phyloP scores from a whole-genome alignment of 2,329 filamentous ascomycete species.

The Exophiala sideris region DNA sequence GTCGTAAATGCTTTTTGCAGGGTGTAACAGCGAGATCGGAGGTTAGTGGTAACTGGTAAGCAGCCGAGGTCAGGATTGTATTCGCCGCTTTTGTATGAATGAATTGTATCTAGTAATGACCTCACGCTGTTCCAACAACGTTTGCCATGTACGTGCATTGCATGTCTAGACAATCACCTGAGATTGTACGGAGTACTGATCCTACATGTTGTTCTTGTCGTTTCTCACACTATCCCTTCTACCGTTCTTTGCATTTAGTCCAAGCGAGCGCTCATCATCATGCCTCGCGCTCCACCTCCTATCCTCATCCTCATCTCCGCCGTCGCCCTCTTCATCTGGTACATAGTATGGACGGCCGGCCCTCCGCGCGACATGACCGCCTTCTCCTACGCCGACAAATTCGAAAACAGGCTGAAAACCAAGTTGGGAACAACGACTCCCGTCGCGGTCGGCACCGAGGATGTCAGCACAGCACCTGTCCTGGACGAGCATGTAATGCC shows the following conservation, averaged over 20 bases:
- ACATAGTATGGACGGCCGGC: constrained; percentile 27
- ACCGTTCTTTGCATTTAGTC: background rate
- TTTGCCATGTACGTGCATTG: too few relatives aligned
- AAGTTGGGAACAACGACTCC: constrained; percentile 5
- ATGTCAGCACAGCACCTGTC: constrained; percentile 29
- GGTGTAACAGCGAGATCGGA: constrained; percentile 8
- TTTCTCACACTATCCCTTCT: background rate
- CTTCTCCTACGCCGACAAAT: constrained; percentile 14
- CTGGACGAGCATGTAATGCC: constrained; percentile 47
- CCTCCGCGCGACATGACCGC: constrained; percentile 19
- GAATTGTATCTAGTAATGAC: too few relatives aligned
- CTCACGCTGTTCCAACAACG: too few relatives aligned
- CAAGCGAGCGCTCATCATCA: constrained; percentile 2
- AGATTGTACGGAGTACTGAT: too few relatives aligned
- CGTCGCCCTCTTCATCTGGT: constrained; percentile 29
- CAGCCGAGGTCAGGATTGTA: background rate
- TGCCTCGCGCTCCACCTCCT: constrained; percentile 28
- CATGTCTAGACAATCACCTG: too few relatives aligned
- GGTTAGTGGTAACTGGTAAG: background rate
- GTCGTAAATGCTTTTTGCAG: constrained; percentile 1
- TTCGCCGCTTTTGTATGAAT: background rate
- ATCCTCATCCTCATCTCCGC: constrained; percentile 29
- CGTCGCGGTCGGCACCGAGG: constrained; percentile 18
- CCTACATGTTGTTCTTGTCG: too few relatives aligned
- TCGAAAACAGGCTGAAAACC: constrained; percentile 16